Base-by-base conservation (phyloP, 257 asterid species). In the Ocimum tenuiflorum region DNA sequence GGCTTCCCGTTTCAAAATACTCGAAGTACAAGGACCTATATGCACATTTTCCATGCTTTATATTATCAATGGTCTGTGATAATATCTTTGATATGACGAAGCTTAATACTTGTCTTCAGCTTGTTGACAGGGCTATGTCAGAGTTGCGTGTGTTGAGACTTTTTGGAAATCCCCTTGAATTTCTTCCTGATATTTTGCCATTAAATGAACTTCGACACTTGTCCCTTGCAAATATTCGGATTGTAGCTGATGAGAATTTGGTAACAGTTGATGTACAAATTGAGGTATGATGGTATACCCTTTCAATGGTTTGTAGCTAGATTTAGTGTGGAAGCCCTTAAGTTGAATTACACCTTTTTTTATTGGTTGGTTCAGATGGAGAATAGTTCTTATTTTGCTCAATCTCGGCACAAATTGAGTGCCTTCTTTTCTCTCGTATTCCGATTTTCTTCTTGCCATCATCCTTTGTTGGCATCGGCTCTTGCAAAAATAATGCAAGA, bases 401-500 rank as follows among this genome's bases (percentile, higher is more conserved):
- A 96, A 53, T 90, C 96, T 54, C 95, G 96, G 68, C 97, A 94
- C 79, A 94, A 90, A 80, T 80, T 94, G 81, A 94, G 99, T 67
- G 97, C 95, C 79, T 90, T 94, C 87, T 94, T 94, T 82, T 85
- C 99, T 57, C 99, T 94, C 73, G 84, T 94, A 79, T 94, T 94
- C 79, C 97, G 99, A 47, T 94, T 94, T 83, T 94, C 99, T 75
- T 90, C 99, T 46, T 94, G 99, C 82, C 99, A 94, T 69, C 99
- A 94, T 78, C 97, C 96, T 69, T 80, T 94, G 83, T 78, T 94
- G 75, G 99, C 97, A 80, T 94, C 99, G 42, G 96, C 99, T 58
- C 85, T 94, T 77, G 95, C 95, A 19, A 94, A 94, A 83, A 90
- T 90, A 84, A 94, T 94, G 95, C 97, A 85, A 77, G 97, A 94